A percentile compares a stretch with the other conserved stretches of the same genome.
Evolutionary conservation across 2,329 filamentous ascomycete species (phyloP).

Genomic region (Trichoderma sp.): DNA sequence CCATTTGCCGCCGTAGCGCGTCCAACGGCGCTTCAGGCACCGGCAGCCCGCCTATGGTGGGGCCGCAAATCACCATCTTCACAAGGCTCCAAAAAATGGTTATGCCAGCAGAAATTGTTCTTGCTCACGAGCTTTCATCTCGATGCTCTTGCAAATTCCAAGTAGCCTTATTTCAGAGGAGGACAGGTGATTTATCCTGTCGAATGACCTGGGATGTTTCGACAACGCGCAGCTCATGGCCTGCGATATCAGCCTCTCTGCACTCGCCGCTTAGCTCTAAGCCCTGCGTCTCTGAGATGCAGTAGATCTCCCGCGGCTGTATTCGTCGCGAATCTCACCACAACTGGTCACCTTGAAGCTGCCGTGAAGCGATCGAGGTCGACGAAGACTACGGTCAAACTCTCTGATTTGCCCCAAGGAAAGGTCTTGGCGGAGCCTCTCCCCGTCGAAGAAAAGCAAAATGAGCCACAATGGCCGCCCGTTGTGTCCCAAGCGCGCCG

Average conservation of each 20-base stretch:
- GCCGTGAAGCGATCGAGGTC: constrained; percentile 61
- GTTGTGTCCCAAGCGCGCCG: constrained; percentile 83
- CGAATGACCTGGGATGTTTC: constrained; percentile 31
- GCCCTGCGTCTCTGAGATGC: background rate
- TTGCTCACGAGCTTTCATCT: background rate
- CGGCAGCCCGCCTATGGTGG: background rate
- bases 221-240: constrained; percentile 21
- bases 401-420: constrained; percentile 63
- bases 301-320: background rate
- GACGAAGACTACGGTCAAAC: constrained; percentile 56
- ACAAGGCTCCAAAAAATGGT: background rate
- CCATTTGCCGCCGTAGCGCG: constrained; percentile 11
- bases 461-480: constrained; percentile 72
- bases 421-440: constrained; percentile 41
- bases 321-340: background rate
- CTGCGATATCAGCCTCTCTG: constrained; percentile 15
- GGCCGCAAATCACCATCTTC: constrained; percentile 10
- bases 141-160: background rate
- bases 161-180: background rate
- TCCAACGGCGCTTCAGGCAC: constrained; percentile 23
- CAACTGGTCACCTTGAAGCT: constrained; percentile 29
- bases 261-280: background rate
- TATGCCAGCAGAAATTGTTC: background rate
- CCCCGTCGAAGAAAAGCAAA: constrained; percentile 44
- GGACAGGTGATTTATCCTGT: background rate